Base-by-base conservation (phyloP, 441 rosid genomes). In the Eutrema salsugineum region DNA sequence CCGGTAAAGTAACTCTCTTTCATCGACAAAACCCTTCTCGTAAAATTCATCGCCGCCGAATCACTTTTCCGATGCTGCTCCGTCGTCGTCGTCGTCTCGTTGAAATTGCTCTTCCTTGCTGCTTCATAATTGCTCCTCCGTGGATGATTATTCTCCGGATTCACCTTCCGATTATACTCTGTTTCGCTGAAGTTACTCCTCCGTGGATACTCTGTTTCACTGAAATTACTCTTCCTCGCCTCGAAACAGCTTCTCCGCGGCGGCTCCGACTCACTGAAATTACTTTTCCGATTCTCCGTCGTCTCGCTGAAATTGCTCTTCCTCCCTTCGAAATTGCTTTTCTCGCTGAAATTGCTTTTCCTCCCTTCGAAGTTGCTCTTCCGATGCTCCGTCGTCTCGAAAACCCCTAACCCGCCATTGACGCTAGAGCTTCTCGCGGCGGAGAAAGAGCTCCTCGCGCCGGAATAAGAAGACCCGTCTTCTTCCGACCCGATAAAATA, bases 401-500 rank as follows among this genome's bases (percentile, higher is more conserved):
- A n/a, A 48, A 83, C 66, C 19, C 78, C 70, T 33, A 84, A 57
- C 46, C 88, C 90, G 0, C 91, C 89, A 53, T 86, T 90, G 51
- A 88, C 92, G 49, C 97, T 85, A 0, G 98, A 92, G 68, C 92
- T 88, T 63, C 98, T 81, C 12, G 98, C 98, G 2, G 96, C 98
- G 8, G 98, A 92, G 63, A 92, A 79, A 0, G 98, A 87, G 63
- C 93, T 90, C 70, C 96, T 78, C 2, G 89, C 93, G 1, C 93
- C 97, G 11, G 97, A 91, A 36, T 80, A 83, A 28, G 83, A 64
- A 5, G 85, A 85, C 46, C 81, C 88, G 14, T 91, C 97, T 79
- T 90, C 99, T 73, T 89, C 99, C 0, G 96, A 88, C 2, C 78
- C 78, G 33, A 87, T 88, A 17, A 83, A 87, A 24, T 79, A 75